Evolutionary conservation across 2,329 filamentous ascomycete species (phyloP), one percentile per base, ranked within the genome.

Genomic region (Rhynchosporium graminicola): DNA sequence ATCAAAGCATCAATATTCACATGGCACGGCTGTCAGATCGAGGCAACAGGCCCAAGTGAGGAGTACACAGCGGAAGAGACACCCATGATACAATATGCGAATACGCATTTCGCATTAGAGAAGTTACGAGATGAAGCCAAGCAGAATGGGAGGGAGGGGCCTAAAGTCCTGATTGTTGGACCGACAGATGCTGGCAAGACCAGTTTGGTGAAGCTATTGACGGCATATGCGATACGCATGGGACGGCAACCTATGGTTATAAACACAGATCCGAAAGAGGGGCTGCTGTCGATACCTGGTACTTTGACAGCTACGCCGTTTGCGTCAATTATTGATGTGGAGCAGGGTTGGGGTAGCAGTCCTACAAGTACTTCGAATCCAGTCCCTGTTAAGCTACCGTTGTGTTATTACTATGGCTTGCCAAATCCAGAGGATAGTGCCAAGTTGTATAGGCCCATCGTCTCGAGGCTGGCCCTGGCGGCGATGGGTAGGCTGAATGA

Each of bases 301-400:
- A 93, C 90, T 40, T 75, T 99, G 68, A 94, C 89, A 57, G 91
- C 93, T 0, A 88, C 90, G n/a, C 90, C 91, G 4, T 92, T 96
- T 73, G 90, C 90, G 9, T 92, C 90, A 0, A 85, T 96, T 70
- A 85, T 98, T 78, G 94, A 98, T 75, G 83, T 96, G 31, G 90
- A 94, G 71, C 88, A 92, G 65, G 91, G 90, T 26, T 97, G 92
- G 87, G 95, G 95, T 9, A 91, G 85, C 68, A 93, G 91, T 69
- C 93, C 94, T 0, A 96, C 93, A 70, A 96, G 90, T 68, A 95
- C 94, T 0, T 93, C 95, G 0, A 95, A 89, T 69, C 85, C 87
- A 0, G 87, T 96, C 20, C 93, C 94, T 0, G 91, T 97, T 58
- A 98, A 97, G 79, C 81, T 97, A 70, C 95, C 95, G 4, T 79